Evolutionary conservation across 164 flowering plant species (phyloP).

Genomic region (Vitis rupestris): DNA sequence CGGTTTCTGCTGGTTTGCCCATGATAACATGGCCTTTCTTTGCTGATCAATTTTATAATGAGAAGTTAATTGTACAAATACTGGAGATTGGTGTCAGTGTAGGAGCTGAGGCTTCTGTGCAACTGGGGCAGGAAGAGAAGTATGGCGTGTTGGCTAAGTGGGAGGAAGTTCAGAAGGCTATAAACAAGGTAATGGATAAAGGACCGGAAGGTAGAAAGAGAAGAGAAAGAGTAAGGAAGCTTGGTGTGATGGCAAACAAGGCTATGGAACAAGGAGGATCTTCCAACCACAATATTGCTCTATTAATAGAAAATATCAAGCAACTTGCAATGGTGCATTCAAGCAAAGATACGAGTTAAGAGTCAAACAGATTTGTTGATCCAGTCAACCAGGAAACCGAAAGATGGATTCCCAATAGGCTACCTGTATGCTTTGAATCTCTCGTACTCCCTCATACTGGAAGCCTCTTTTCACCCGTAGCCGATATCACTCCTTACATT

Average conservation of each 20-base stretch:
- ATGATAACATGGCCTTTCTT: slow-evolving; percentile 24
- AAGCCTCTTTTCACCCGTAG: no score
- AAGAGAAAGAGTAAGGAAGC: slow-evolving; percentile 11
- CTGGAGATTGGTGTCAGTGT: slow-evolving; percentile 12
- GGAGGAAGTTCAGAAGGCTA: slow-evolving; percentile 17
- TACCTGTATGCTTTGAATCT: no score
- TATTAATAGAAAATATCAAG: slow-evolving; percentile 17
- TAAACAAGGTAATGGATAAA: slow-evolving; percentile 10
- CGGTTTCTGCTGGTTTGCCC: slow-evolving; percentile 17
- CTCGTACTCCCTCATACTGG: no score
- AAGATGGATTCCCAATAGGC: no score
- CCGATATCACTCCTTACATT: no score
- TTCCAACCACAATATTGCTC: slow-evolving; percentile 19
- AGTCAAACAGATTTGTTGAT: neutral
- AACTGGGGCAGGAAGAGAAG: slow-evolving; percentile 11
- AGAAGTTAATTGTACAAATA: slow-evolving; percentile 9
- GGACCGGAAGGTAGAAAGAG: slow-evolving; percentile 13
- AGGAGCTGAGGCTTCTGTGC: neutral
- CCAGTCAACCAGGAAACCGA: no score
- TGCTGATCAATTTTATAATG: slow-evolving; percentile 22
- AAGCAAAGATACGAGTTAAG: no score
- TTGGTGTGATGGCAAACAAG: slow-evolving; percentile 26
- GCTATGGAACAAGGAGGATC: slow-evolving; percentile 36
- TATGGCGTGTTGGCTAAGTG: slow-evolving; percentile 8
- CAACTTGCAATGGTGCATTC: no score